These are phyloP conservation scores for Sindora glabra DNA, from an alignment of 306 rosid genomes.

Conservation along the genomic window DNA sequence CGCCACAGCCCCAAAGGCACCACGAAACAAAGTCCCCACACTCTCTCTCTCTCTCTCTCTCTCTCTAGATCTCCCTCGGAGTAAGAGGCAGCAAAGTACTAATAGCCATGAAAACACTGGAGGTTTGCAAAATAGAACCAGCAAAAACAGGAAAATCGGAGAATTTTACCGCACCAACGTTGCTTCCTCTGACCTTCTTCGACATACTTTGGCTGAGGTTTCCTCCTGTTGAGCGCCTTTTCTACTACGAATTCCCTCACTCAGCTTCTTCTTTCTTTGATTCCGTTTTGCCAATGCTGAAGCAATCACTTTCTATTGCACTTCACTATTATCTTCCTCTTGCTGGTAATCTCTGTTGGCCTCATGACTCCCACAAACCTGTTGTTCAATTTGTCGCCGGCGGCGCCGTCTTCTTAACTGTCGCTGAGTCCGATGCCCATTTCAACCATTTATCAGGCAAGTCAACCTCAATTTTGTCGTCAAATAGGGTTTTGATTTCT, in stretches of 20 bases:
- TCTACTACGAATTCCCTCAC: neutral
- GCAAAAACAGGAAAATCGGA: too few relatives aligned
- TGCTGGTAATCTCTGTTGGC: neutral
- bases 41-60: too few relatives aligned
- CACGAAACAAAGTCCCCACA: too few relatives aligned
- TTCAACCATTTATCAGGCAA: neutral
- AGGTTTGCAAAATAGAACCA: too few relatives aligned
- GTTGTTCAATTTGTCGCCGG: neutral
- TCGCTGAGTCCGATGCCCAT: constrained; percentile 9
- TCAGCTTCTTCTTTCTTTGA: neutral
- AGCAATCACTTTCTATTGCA: neutral
- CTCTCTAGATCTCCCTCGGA: too few relatives aligned
- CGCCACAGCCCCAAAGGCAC: too few relatives aligned
- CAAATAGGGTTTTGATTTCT: too few relatives aligned
- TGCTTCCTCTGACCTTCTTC: neutral
- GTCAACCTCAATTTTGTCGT: too few relatives aligned
- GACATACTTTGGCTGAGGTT: neutral
- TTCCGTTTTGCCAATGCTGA: neutral
- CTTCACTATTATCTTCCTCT: neutral
- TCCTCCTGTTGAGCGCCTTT: neutral
- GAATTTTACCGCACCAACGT: neutral
- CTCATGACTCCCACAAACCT: neutral
- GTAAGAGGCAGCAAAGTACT: too few relatives aligned
- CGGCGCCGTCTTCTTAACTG: neutral
- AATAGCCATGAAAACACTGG: too few relatives aligned